phyloP scores from a whole-genome alignment of 345 rosid genomes.

The Populus pruinosa region DNA sequence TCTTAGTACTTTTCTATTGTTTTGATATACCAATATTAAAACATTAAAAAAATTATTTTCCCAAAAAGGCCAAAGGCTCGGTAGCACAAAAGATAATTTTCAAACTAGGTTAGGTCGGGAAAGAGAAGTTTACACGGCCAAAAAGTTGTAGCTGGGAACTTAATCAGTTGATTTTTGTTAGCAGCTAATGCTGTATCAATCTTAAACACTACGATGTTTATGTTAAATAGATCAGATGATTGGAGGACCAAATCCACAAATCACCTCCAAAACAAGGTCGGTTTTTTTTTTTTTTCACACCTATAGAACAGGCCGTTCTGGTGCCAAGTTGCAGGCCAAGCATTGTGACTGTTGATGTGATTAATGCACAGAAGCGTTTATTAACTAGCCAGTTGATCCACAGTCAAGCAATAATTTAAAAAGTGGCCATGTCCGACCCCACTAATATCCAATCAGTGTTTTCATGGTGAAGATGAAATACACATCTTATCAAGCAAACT shows the following conservation, averaged over 20 bases:
- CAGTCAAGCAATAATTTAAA: not conserved
- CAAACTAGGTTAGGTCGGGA: not conserved
- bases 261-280: too few species aligned
- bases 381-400: not conserved
- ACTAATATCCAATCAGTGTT: not conserved
- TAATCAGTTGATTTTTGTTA: not conserved
- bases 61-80: not conserved
- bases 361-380: not conserved
- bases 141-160: not conserved
- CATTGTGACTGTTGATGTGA: not conserved
- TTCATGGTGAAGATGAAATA: not conserved
- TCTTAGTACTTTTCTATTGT: too few species aligned
- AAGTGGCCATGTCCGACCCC: not conserved
- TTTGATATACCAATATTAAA: too few species aligned
- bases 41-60: too few species aligned
- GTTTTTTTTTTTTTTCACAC: not conserved
- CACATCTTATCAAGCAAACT: not conserved
- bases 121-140: not conserved
- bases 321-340: not conserved
- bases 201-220: not conserved
- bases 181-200: not conserved
- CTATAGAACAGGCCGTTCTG: not conserved
- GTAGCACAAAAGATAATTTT: not conserved
- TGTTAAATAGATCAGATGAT: not conserved
- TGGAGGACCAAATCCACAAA: too few species aligned